These are phyloP conservation scores for Lichtheimia hyalospora DNA, from an alignment of 371 early-diverging fungal species.

Conservation along the genomic window DNA sequence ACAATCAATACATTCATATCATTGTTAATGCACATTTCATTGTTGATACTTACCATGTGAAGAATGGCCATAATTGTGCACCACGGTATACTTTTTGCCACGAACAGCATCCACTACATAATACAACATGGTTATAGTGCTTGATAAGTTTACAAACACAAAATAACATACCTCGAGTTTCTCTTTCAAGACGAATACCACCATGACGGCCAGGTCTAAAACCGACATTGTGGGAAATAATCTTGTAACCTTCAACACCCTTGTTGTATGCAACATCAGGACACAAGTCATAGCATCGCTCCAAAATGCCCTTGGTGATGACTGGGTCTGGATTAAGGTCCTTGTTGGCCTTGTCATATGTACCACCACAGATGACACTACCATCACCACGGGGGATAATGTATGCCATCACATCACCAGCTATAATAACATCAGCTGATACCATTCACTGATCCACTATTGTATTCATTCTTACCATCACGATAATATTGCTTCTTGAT, in stretches of 20 bases:
- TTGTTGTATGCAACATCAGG: constrained; percentile 45
- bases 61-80: constrained; percentile 47
- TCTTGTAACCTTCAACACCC: constrained; percentile 46
- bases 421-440: constrained; percentile 12
- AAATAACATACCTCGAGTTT: constrained; percentile 45
- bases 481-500: constrained; percentile 46
- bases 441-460: not conserved
- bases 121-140: not conserved
- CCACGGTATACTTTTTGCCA: constrained; percentile 30
- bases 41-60: constrained; percentile 36
- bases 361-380: constrained; percentile 72
- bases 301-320: constrained; percentile 33
- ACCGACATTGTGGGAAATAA: constrained; percentile 69
- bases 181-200: constrained; percentile 72
- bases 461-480: constrained; percentile 19
- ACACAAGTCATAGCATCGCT: constrained; percentile 26
- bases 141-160: not conserved
- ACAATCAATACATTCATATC: not conserved
- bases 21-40: not conserved
- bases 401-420: constrained; percentile 55
- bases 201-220: constrained; percentile 72
- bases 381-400: constrained; percentile 83
- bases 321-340: constrained; percentile 29
- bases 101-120: constrained; percentile 9
- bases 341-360: constrained; percentile 32